Conservation (phyloP, 345 rosid species). For the Brassica incana region DNA sequence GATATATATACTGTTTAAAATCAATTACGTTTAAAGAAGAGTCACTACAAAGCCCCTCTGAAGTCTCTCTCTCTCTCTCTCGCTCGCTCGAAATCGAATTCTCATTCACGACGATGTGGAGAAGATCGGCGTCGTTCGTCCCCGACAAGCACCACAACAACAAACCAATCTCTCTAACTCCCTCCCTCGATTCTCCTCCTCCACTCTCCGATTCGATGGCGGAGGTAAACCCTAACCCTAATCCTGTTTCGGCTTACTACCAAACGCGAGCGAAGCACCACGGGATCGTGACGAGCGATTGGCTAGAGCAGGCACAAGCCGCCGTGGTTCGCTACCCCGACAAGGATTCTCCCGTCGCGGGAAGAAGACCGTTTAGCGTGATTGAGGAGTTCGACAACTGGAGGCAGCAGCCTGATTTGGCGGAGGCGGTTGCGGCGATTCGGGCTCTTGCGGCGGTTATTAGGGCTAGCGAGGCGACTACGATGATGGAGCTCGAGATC, state of each 20-base stretch:
- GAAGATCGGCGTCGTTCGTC: constrained; percentile 78
- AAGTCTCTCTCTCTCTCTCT: constrained; percentile 1
- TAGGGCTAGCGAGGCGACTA: constrained; percentile 77
- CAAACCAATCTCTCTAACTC: neutral
- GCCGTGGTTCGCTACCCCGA: constrained; percentile 46
- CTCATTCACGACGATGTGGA: constrained; percentile 52
- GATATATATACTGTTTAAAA: no score
- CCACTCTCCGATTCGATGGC: constrained; percentile 50
- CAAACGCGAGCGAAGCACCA: constrained; percentile 89
- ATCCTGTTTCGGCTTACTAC: constrained; percentile 78
- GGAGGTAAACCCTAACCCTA: constrained; percentile 42
- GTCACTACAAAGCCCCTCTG: no score
- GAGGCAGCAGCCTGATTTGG: constrained; percentile 93
- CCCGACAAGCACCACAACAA: constrained; percentile 50
- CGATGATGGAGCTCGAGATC: constrained; percentile 97
- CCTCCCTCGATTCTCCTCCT: constrained; percentile 16
- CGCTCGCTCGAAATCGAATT: neutral
- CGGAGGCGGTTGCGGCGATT: constrained; percentile 96
- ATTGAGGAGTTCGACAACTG: constrained; percentile 73
- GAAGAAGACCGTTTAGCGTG: constrained; percentile 61
- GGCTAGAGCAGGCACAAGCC: constrained; percentile 91
- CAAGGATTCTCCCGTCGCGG: neutral
- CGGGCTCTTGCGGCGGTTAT: constrained; percentile 86
- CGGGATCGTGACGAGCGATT: constrained; percentile 78
- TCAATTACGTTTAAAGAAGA: neutral